Base-by-base conservation (phyloP, 208 protist species). In the Trypanosoma theileri region DNA sequence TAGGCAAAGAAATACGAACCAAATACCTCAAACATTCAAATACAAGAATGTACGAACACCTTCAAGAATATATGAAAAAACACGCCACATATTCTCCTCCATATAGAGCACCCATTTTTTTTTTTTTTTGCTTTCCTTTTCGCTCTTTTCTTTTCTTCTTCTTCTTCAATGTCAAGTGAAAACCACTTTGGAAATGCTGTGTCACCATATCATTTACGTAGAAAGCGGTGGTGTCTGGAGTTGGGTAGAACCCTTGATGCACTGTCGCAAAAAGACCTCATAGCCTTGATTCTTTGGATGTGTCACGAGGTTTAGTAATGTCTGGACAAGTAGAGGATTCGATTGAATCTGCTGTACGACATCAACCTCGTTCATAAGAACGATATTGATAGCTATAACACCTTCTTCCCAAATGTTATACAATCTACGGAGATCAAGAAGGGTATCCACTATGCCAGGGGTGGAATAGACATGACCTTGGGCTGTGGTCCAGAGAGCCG, bases 381-480 rank as follows among this genome's bases (percentile, higher is more conserved):
- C 50, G 24, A 84, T 56, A 58, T 69, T 79, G 22, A 92, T 77
- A 16, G 74, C 78, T 50, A 87, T 45, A 31, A 79, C 66, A 35
- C 75, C 70, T 22, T 62, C 66, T 54, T 68, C 52, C 62, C 59
- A 69, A 8, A 53, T 53, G 46, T 64, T 42, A 57, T 83, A 89
- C 28, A 83, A 26, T 1, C 65, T 56, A 22, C 80, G 70, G 10
- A 89, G 60, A 9, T 56, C 57, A 44, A 76, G 41, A 12, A 89
- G 55, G 1, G 71, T 64, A n/a, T 19, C 42, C 63, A 82, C 58
- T 19, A 84, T 61, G 40, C 77, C 56, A 11, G 76, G 75, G 19
- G 70, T 82, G 19, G 70, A 73, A 70, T 87, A 89, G 22, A 92
- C 55, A 53, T 73, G 59, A n/a, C 66, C 79, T 75, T 92, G 86